Percentiles rank a stretch among this genome's conserved stretches.
phyloP scores from a whole-genome alignment of 176 grass and related monocot species.

The Hordeum vulgare region MorexV3_pseudomolecules_assembly NC_058520.1:590118170-590118669 shows the following conservation, averaged over 20 bases:
- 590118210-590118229: background rate
- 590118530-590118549: constrained; percentile 60
- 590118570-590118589: constrained; percentile 88
- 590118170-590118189: background rate
- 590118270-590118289: constrained; percentile 81
- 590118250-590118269: constrained; percentile 69
- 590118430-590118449: constrained; percentile 85
- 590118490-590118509: constrained; percentile 70
- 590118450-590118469: constrained; percentile 75
- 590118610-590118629: constrained; percentile 65
- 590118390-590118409: constrained; percentile 91
- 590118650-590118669: background rate
- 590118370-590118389: constrained; percentile 73
- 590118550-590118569: constrained; percentile 70
- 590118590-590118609: constrained; percentile 57
- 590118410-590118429: constrained; percentile 82
- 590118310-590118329: constrained; percentile 76
- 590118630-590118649: constrained; percentile 20
- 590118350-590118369: constrained; percentile 73
- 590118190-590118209: background rate
- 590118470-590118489: constrained; percentile 70
- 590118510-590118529: constrained; percentile 77
- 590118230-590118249: constrained; percentile 2
- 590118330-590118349: constrained; percentile 96
- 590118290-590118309: constrained; percentile 73